phyloP scores from a whole-genome alignment of 768 basidiomycete species.

The Tricholoma sp. region DNA sequence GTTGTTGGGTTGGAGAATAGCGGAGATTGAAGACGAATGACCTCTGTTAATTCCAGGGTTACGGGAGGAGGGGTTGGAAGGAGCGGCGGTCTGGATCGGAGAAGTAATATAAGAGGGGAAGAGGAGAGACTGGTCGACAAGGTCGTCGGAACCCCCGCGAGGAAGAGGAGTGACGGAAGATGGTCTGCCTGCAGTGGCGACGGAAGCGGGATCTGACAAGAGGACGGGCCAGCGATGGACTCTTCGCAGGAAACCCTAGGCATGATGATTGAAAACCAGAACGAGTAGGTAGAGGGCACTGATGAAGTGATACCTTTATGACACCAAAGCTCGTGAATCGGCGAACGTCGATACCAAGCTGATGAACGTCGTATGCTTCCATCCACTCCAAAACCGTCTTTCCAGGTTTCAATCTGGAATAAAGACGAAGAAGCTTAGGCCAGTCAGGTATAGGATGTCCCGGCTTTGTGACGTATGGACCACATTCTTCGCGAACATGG shows the following conservation, averaged over 20 bases:
- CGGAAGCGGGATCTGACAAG: slow-evolving; percentile 29
- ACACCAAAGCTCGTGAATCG: slow-evolving; percentile 97
- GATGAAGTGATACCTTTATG: slow-evolving; percentile 66
- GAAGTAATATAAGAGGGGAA: slow-evolving; percentile 21
- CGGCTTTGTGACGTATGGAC: slow-evolving; percentile 81
- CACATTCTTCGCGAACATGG: slow-evolving; percentile 88
- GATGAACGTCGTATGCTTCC: slow-evolving; percentile 63
- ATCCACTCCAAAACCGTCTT: slow-evolving; percentile 88
- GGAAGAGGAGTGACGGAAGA: slow-evolving; percentile 7
- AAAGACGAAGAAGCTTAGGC: slow-evolving; percentile 82
- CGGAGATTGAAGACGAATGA: slow-evolving; percentile 20
- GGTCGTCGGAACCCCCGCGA: slow-evolving; percentile 35
- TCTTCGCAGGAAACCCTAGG: slow-evolving; percentile 83
- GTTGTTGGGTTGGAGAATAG: slow-evolving; percentile 19
- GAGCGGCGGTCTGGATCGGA: slow-evolving; percentile 14
- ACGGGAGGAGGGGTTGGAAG: slow-evolving; percentile 13
- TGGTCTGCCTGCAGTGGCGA: slow-evolving; percentile 14
- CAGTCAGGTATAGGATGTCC: slow-evolving; percentile 71
- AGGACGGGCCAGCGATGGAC: slow-evolving; percentile 92
- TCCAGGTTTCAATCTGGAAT: slow-evolving; percentile 81
- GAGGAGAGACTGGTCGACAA: slow-evolving; percentile 25
- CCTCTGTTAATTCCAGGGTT: slow-evolving; percentile 14
- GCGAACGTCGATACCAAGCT: slow-evolving; percentile 79
- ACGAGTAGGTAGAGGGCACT: not conserved
- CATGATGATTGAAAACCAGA: slow-evolving; percentile 18